phyloP scores from a whole-genome alignment of 1,284 basidiomycete genomes.

The Sporisorium reilianum region DNA sequence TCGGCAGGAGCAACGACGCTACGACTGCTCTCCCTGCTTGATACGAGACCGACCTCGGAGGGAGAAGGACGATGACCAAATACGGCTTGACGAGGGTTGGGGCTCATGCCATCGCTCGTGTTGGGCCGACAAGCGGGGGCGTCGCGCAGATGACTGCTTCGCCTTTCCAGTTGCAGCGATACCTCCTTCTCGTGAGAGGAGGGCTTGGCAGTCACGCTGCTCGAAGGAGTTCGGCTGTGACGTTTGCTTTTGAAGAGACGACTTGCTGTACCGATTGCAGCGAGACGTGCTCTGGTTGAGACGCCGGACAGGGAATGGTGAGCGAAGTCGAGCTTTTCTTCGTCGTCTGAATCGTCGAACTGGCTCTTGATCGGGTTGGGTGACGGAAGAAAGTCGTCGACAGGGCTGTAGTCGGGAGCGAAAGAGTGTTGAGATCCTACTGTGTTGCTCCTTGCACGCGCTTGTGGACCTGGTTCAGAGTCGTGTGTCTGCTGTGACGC shows the following conservation, averaged over 20 bases:
- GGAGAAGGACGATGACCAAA: conserved; percentile 32
- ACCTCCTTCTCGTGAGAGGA: neutral
- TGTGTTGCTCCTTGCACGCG: conserved; percentile 14
- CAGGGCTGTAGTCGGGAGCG: neutral
- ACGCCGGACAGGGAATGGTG: conserved; percentile 6
- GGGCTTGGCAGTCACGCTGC: neutral
- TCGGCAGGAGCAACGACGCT: conserved; percentile 9
- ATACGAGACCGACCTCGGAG: conserved; percentile 11
- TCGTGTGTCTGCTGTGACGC: neutral
- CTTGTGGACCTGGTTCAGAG: neutral
- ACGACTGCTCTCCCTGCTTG: neutral
- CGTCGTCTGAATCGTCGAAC: conserved; percentile 51
- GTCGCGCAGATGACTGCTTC: neutral
- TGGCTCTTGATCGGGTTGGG: conserved; percentile 27
- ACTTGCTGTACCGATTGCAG: conserved; percentile 38
- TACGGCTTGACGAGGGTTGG: conserved; percentile 24
- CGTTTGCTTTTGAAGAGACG: conserved; percentile 35
- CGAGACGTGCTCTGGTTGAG: conserved; percentile 27
- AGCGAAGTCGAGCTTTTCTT: conserved; percentile 22
- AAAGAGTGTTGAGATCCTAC: neutral
- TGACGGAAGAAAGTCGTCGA: neutral
- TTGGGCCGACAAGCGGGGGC: neutral
- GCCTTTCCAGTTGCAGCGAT: neutral
- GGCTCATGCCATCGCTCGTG: conserved; percentile 22
- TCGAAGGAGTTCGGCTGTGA: conserved; percentile 20